Evolutionary conservation across 495 filamentous ascomycete genomes (phyloP).

Genomic region (Aspergillus bertholletiae): DNA sequence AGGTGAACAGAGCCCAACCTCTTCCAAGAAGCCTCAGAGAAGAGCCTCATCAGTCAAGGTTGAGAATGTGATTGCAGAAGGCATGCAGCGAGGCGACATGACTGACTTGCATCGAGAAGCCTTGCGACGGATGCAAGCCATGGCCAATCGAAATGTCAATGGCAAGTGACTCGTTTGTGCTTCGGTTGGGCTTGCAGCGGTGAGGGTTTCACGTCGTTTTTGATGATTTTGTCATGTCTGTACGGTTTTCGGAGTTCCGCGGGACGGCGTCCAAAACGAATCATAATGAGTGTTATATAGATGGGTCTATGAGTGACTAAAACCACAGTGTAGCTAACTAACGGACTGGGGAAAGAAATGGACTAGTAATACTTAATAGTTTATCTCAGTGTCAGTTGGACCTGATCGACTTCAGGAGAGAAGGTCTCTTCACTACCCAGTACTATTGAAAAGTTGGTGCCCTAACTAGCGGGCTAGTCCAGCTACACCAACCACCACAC

Average conservation of each 20-base stretch:
- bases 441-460: neutral
- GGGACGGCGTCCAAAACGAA: neutral
- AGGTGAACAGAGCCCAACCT: constrained; percentile 17
- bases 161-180: constrained; percentile 14
- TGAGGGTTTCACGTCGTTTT: neutral
- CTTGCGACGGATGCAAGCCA: constrained; percentile 77
- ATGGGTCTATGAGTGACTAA: neutral
- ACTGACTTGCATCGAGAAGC: constrained; percentile 76
- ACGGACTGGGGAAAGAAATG: no score
- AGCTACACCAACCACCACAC: no score
- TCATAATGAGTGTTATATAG: neutral
- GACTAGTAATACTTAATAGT: no score
- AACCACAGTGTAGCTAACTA: no score
- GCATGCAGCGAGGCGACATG: constrained; percentile 75
- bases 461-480: neutral
- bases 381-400: no score
- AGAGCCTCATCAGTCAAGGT: constrained; percentile 33
- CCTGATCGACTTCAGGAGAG: neutral
- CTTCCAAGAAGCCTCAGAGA: constrained; percentile 28
- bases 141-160: constrained; percentile 49
- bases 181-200: neutral
- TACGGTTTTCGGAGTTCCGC: neutral
- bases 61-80: constrained; percentile 58
- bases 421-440: neutral
- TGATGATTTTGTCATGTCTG: constrained; percentile 1